Conservation (phyloP, 2,329 filamentous ascomycete genomes). For the Tolypocladium nubicola region DNA sequence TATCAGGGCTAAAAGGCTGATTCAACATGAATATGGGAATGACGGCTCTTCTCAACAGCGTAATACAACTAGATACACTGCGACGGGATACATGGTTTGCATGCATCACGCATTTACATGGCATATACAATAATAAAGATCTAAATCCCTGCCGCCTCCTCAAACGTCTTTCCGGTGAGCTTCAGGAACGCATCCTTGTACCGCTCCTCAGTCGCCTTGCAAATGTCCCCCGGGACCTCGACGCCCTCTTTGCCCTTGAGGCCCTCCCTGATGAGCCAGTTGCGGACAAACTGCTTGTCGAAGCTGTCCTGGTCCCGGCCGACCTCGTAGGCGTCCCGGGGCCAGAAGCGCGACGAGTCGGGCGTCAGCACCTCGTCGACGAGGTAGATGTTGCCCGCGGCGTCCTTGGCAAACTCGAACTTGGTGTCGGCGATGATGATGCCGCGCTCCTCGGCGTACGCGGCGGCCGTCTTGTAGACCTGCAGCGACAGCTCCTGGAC, state of each 20-base stretch:
- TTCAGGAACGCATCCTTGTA: constrained; percentile 28
- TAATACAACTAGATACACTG: neutral
- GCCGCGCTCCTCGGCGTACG: constrained; percentile 41
- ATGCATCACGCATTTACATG: neutral
- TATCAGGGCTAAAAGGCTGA: neutral
- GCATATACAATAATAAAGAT: neutral
- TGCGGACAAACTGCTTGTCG: constrained; percentile 76
- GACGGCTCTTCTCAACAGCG: neutral
- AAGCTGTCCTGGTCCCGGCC: constrained; percentile 73
- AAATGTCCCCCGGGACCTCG: constrained; percentile 48
- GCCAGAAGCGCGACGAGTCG: constrained; percentile 81
- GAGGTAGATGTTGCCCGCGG: constrained; percentile 32
- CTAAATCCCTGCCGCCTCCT: constrained; percentile 11
- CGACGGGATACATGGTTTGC: neutral
- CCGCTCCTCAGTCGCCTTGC: constrained; percentile 6
- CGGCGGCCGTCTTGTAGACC: constrained; percentile 36
- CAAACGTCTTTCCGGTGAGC: constrained; percentile 45
- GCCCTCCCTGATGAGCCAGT: constrained; percentile 67
- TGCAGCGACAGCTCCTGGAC: constrained; percentile 19
- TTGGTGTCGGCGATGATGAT: constrained; percentile 30
- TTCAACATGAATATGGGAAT: neutral
- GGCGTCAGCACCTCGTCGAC: constrained; percentile 83
- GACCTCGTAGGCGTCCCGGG: constrained; percentile 48
- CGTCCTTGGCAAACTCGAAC: constrained; percentile 40
- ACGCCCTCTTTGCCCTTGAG: constrained; percentile 42